Conservation (phyloP, 345 rosid species). For the Kernera saxatilis region DNA sequence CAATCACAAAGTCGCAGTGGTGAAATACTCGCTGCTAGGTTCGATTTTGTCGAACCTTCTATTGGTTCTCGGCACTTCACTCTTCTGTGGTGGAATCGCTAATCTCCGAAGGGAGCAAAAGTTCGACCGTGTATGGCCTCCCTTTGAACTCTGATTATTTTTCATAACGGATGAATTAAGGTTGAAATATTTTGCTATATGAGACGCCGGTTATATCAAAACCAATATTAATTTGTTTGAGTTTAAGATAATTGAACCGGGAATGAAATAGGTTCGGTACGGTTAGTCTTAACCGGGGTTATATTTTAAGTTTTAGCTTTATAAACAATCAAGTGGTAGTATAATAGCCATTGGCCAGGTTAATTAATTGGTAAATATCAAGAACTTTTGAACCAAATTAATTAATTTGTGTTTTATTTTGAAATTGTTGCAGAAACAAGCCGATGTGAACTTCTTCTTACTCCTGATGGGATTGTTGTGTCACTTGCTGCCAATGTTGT, state of each 20-base stretch:
- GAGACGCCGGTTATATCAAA: too few species aligned
- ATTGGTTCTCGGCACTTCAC: slow-evolving; percentile 84
- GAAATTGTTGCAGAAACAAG: slow-evolving; percentile 60
- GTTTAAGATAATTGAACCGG: background rate
- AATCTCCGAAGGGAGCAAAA: slow-evolving; percentile 64
- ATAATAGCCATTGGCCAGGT: background rate
- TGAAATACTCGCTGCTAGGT: slow-evolving; percentile 78
- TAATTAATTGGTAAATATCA: too few species aligned
- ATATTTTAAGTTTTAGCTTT: background rate
- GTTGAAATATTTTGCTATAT: too few species aligned
- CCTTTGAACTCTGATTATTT: background rate
- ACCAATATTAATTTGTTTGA: background rate
- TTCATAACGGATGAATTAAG: too few species aligned
- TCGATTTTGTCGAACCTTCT: slow-evolving; percentile 84
- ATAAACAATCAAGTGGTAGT: background rate
- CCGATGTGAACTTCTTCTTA: slow-evolving; percentile 81
- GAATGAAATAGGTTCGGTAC: background rate
- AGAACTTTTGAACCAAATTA: background rate
- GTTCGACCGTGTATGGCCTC: slow-evolving; percentile 63
- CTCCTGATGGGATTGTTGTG: slow-evolving; percentile 75
- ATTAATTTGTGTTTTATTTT: background rate
- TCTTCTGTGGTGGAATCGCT: slow-evolving; percentile 81
- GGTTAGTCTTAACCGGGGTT: background rate
- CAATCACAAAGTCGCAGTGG: slow-evolving; percentile 57
- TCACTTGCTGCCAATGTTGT: slow-evolving; percentile 70